Conservation (phyloP, 352 stramenopile genomes). For the Globisporangium camurandrum region DNA sequence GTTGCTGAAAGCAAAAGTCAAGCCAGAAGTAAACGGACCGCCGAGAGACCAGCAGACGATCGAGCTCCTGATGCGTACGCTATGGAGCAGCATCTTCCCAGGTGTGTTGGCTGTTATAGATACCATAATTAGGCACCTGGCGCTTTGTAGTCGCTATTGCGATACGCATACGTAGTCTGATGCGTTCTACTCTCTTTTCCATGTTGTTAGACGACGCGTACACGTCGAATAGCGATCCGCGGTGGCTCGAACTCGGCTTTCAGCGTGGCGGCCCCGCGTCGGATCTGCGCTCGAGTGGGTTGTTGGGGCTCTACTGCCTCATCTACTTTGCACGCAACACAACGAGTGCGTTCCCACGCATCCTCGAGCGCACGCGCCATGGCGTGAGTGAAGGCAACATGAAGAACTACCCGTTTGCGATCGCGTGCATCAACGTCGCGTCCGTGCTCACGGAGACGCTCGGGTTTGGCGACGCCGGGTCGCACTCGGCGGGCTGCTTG, state of each 20-base stretch:
- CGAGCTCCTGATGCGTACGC: slow-evolving; percentile 67
- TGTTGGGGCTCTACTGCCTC: slow-evolving; percentile 80
- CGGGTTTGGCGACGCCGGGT: slow-evolving; percentile 70
- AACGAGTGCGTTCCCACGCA: slow-evolving; percentile 54
- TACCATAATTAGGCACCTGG: too few species aligned
- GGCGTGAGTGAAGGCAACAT: slow-evolving; percentile 83
- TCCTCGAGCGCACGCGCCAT: slow-evolving; percentile 66
- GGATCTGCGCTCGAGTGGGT: slow-evolving; percentile 69
- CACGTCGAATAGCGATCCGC: slow-evolving; percentile 62
- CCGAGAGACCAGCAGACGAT: slow-evolving; percentile 67
- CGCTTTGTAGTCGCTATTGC: too few species aligned
- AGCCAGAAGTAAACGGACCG: slow-evolving; percentile 56
- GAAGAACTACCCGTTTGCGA: slow-evolving; percentile 85
- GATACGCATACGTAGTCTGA: not conserved
- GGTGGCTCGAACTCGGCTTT: slow-evolving; percentile 81
- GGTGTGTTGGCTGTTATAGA: slow-evolving; percentile 6
- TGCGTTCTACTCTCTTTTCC: not conserved
- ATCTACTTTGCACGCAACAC: slow-evolving; percentile 78
- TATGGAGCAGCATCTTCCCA: slow-evolving; percentile 63
- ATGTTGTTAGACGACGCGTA: slow-evolving; percentile 27
- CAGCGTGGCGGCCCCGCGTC: slow-evolving; percentile 74
- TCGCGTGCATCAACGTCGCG: slow-evolving; percentile 82
- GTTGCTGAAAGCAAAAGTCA: slow-evolving; percentile 72
- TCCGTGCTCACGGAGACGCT: slow-evolving; percentile 66
- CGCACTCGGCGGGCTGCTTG: slow-evolving; percentile 63